These are phyloP conservation scores for Mucuna pruriens DNA, from an alignment of 306 rosid species.

Conservation along the genomic window DNA sequence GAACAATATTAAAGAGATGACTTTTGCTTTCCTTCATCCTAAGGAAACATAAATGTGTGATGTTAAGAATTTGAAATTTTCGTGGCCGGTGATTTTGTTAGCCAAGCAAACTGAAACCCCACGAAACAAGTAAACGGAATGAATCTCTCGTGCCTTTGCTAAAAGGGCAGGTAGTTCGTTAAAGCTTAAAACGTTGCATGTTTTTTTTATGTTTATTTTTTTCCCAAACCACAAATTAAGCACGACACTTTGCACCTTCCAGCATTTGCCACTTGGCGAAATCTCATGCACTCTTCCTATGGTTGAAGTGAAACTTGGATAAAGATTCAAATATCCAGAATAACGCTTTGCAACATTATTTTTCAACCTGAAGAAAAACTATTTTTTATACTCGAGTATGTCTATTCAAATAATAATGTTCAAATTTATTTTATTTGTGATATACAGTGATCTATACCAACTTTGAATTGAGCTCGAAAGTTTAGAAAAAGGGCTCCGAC, in stretches of 20 bases:
- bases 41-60: conserved; percentile 29
- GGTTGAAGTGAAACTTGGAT: neutral
- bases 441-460: neutral
- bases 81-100: conserved; percentile 40
- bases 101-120: conserved; percentile 12
- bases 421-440: neutral
- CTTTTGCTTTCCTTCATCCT: conserved; percentile 30
- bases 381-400: neutral
- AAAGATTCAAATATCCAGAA: neutral
- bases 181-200: neutral
- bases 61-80: neutral
- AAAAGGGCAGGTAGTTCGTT: conserved; percentile 26
- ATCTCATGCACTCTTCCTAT: neutral
- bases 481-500: neutral
- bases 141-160: conserved; percentile 17
- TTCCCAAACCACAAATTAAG: neutral
- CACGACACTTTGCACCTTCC: neutral
- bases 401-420: neutral
- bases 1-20: neutral
- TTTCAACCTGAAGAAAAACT: neutral
- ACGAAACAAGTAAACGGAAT: conserved; percentile 4
- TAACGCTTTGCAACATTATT: neutral
- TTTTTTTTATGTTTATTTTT: neutral
- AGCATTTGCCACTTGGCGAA: conserved; percentile 33
- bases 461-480: neutral